Percentiles rank a stretch among this genome's conserved stretches.
Conservation (phyloP, 169 alveolate genomes). For the Plasmodium gaboni region DNA sequence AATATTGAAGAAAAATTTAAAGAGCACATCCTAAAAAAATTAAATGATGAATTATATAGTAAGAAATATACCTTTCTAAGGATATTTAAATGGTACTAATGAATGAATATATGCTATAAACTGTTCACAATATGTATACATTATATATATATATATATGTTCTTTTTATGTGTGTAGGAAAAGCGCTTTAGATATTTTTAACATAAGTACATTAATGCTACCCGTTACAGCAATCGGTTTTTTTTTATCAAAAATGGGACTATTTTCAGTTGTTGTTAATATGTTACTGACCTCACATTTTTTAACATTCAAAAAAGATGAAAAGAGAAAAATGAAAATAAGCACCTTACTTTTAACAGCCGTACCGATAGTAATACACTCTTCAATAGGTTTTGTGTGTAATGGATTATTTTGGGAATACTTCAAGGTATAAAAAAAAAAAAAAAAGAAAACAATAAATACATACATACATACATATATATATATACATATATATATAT, state of each 20-base stretch:
- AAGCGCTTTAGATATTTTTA: slow-evolving; percentile 39
- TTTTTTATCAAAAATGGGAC: slow-evolving; percentile 69
- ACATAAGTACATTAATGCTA: slow-evolving; percentile 55
- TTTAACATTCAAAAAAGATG: slow-evolving; percentile 73
- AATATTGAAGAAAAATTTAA: slow-evolving; percentile 70
- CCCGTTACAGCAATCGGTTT: slow-evolving; percentile 59
- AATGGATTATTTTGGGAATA: slow-evolving; percentile 37
- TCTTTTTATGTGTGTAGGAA: slow-evolving; percentile 37
- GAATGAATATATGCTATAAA: no score
- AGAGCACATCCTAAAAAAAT: slow-evolving; percentile 51
- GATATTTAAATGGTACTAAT: slow-evolving; percentile 49
- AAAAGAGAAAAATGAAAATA: slow-evolving; percentile 69
- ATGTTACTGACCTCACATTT: slow-evolving; percentile 71
- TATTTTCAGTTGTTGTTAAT: slow-evolving; percentile 75
- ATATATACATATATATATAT: slow-evolving; percentile 19
- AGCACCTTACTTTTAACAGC: slow-evolving; percentile 63
- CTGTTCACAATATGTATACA: neutral
- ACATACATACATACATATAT: neutral
- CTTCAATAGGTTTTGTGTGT: slow-evolving; percentile 54
- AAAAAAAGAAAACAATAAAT: neutral
- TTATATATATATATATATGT: neutral
- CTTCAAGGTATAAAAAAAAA: slow-evolving; percentile 27
- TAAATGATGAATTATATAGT: slow-evolving; percentile 2
- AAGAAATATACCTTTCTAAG: slow-evolving; percentile 12
- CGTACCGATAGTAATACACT: slow-evolving; percentile 49